Conservation (phyloP, 768 basidiomycete species). For the Auriscalpium orientale region DNA sequence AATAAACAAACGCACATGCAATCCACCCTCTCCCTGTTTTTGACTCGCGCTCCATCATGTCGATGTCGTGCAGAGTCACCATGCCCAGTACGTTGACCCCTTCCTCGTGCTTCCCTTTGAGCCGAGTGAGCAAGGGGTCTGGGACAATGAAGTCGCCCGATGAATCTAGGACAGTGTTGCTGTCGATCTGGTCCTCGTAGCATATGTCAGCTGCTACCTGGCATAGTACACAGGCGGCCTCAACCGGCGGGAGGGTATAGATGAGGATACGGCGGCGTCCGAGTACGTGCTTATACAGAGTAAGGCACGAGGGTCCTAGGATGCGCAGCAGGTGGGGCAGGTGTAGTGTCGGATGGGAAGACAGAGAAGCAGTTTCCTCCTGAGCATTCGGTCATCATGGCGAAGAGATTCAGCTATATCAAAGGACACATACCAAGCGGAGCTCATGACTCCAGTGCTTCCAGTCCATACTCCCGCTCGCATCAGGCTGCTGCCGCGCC, state of each 20-base stretch:
- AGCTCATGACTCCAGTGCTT: conserved; percentile 63
- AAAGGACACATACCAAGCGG: conserved; percentile 32
- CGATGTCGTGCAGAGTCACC: conserved; percentile 70
- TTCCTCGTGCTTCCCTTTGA: conserved; percentile 36
- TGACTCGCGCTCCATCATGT: conserved; percentile 49
- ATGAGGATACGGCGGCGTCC: conserved; percentile 71
- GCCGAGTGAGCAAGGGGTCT: conserved; percentile 12
- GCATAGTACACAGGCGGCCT: conserved; percentile 67
- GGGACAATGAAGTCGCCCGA: conserved; percentile 4
- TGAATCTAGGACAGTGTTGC: conserved; percentile 3
- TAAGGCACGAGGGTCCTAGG: conserved; percentile 71
- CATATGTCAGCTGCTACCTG: conserved; percentile 56
- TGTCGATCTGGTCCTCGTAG: conserved; percentile 32
- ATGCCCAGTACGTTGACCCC: conserved; percentile 69
- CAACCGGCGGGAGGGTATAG: conserved; percentile 73
- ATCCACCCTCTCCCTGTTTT: conserved; percentile 69
- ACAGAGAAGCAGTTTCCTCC: conserved; percentile 16
- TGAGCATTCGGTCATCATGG: not conserved
- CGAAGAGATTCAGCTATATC: not conserved
- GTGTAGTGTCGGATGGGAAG: conserved; percentile 53
- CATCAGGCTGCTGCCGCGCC: conserved; percentile 35
- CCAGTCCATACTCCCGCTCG: conserved; percentile 56
- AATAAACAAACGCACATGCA: conserved; percentile 45
- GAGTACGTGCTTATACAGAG: conserved; percentile 73
- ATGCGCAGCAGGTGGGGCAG: conserved; percentile 71